phyloP scores from a whole-genome alignment of 2,329 filamentous ascomycete species.

The Drechslerella stenobrocha region DNA sequence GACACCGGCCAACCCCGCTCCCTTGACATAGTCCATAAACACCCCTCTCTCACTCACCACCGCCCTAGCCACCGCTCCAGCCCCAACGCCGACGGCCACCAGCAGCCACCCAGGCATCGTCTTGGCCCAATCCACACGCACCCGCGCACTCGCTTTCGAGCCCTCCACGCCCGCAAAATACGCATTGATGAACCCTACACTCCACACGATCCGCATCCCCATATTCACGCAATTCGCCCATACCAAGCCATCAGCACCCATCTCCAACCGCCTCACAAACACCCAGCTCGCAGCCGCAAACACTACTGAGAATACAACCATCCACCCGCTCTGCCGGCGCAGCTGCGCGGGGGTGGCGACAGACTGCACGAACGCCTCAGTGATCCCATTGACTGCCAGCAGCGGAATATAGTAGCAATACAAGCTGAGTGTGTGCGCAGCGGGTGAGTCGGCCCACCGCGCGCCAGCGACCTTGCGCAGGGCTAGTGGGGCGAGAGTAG shows the following conservation, averaged over 20 bases:
- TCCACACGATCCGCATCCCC: conserved; percentile 81
- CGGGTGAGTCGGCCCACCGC: conserved; percentile 73
- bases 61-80: conserved; percentile 48
- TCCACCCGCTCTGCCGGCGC: conserved; percentile 76
- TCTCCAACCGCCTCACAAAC: conserved; percentile 68
- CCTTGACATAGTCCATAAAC: conserved; percentile 38
- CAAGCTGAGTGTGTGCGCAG: conserved; percentile 71
- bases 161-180: conserved; percentile 61
- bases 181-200: conserved; percentile 68
- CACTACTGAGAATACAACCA: conserved; percentile 75
- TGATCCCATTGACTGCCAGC: conserved; percentile 85
- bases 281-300: conserved; percentile 76
- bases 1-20: conserved; percentile 32
- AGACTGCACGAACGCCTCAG: conserved; percentile 88
- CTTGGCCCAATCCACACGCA: conserved; percentile 22
- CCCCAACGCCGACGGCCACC: conserved; percentile 45
- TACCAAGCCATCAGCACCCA: conserved; percentile 80
- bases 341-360: conserved; percentile 77
- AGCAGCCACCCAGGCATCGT: conserved; percentile 46
- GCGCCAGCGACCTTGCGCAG: conserved; percentile 75
- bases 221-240: conserved; percentile 89
- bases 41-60: conserved; percentile 35
- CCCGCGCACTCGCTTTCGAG: conserved; percentile 11
- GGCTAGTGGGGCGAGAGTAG: conserved; percentile 72
- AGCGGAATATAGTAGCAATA: conserved; percentile 96